A percentile compares a stretch with the other conserved stretches of the same genome.
These are phyloP conservation scores for Quercus tomentella DNA, from an alignment of 331 rosid genomes.

Conservation along the genomic window DNA sequence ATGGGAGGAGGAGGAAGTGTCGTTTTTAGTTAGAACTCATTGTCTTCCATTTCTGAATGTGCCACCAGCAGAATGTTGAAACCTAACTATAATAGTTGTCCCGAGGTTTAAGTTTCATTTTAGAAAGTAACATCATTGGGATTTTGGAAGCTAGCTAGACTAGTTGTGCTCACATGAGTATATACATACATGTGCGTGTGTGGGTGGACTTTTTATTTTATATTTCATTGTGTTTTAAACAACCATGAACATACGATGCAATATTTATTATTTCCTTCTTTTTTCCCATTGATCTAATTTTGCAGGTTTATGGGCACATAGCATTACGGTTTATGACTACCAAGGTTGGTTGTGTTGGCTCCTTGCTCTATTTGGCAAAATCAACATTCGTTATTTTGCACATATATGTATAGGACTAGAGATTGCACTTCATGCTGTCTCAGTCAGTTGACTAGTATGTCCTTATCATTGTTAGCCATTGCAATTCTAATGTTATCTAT, in stretches of 20 bases:
- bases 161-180: not conserved
- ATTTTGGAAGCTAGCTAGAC: not conserved
- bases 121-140: not conserved
- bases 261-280: slow-evolving; percentile 13
- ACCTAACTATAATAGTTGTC: too few species aligned
- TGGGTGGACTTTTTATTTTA: not conserved
- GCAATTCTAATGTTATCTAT: not conserved
- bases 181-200: not conserved
- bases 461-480: not conserved
- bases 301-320: slow-evolving; percentile 78
- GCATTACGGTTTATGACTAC: slow-evolving; percentile 79
- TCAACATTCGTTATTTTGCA: not conserved
- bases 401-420: not conserved
- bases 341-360: slow-evolving; percentile 66
- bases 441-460: not conserved
- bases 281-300: slow-evolving; percentile 3
- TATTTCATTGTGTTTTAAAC: not conserved
- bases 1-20: too few species aligned
- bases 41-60: too few species aligned
- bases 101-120: not conserved
- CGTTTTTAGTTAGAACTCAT: too few species aligned
- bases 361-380: not conserved
- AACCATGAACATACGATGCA: not conserved
- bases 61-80: too few species aligned
- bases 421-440: not conserved